These are phyloP conservation scores for Mortierella sp. DNA, from an alignment of 371 early-diverging fungal genomes.

Conservation along the genomic window DNA sequence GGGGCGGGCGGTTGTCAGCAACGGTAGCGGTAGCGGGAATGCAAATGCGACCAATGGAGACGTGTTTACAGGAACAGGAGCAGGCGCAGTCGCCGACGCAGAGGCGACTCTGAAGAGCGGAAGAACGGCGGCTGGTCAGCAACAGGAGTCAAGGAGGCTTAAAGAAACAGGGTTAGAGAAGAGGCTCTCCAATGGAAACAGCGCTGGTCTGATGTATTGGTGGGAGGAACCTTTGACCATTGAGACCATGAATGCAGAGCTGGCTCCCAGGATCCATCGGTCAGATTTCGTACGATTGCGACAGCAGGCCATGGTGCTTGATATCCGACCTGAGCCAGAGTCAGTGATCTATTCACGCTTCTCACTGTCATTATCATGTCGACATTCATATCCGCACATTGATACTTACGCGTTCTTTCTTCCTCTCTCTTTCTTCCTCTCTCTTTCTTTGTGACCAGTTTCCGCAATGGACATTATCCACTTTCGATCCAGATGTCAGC, in stretches of 20 bases:
- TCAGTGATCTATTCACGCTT: constrained; percentile 51
- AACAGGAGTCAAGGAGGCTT: constrained; percentile 13
- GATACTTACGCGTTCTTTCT: no score
- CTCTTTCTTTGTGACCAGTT: constrained; percentile 51
- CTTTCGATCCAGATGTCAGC: constrained; percentile 66
- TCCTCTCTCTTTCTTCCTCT: no score
- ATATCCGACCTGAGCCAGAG: constrained; percentile 70
- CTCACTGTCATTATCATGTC: no score
- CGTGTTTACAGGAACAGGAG: neutral
- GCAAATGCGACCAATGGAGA: neutral
- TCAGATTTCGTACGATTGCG: constrained; percentile 63
- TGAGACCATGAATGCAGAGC: constrained; percentile 64
- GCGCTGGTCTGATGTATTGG: constrained; percentile 52
- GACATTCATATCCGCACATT: no score
- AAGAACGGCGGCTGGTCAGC: constrained; percentile 2
- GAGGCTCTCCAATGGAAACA: constrained; percentile 20
- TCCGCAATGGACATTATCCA: constrained; percentile 66
- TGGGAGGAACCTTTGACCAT: constrained; percentile 68
- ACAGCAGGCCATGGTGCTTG: constrained; percentile 65
- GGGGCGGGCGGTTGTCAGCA: neutral
- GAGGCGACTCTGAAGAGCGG: neutral
- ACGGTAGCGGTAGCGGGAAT: neutral
- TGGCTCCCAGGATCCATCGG: constrained; percentile 67
- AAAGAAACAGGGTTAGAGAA: constrained; percentile 24
- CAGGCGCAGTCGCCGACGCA: neutral